Evolutionary conservation across 2,329 filamentous ascomycete genomes (phyloP).

Genomic region (Eutypella sp.): DNA sequence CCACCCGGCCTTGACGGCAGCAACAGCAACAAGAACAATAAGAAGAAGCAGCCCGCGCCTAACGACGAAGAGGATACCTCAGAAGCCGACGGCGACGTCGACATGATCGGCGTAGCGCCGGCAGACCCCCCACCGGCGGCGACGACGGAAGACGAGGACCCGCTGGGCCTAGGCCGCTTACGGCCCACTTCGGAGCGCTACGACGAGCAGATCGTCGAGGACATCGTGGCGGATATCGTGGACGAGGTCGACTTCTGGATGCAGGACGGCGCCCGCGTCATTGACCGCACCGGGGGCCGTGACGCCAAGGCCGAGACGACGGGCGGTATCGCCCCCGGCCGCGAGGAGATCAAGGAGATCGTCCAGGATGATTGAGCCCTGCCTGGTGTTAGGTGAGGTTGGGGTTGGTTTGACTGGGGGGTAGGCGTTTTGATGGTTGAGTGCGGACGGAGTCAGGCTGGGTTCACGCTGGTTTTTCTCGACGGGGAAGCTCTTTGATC

Average conservation of each 20-base stretch:
- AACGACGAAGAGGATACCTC: no score
- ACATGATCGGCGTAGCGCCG: slow-evolving; percentile 35
- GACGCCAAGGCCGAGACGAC: slow-evolving; percentile 39
- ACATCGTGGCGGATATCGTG: slow-evolving; percentile 85
- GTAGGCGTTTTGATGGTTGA: no score
- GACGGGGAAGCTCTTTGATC: no score
- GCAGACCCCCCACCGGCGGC: background rate
- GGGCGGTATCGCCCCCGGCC: slow-evolving; percentile 36
- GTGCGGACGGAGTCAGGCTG: no score
- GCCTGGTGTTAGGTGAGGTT: background rate
- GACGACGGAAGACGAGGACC: slow-evolving; percentile 6
- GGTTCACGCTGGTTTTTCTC: no score
- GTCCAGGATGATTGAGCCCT: slow-evolving; percentile 57
- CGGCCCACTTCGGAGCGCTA: slow-evolving; percentile 73
- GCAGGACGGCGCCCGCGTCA: slow-evolving; percentile 56
- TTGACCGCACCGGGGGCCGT: slow-evolving; percentile 38
- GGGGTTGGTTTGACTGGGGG: no score
- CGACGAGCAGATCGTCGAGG: slow-evolving; percentile 89
- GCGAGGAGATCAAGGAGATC: slow-evolving; percentile 60
- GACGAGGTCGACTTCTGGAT: slow-evolving; percentile 92
- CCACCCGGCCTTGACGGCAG: slow-evolving; percentile 42
- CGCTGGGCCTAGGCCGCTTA: slow-evolving; percentile 28
- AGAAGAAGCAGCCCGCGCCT: slow-evolving; percentile 1
- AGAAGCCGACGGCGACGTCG: slow-evolving; percentile 36
- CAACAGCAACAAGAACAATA: background rate